phyloP scores from a whole-genome alignment of 2,329 filamentous ascomycete genomes.

The Botrytis squamosa region DNA sequence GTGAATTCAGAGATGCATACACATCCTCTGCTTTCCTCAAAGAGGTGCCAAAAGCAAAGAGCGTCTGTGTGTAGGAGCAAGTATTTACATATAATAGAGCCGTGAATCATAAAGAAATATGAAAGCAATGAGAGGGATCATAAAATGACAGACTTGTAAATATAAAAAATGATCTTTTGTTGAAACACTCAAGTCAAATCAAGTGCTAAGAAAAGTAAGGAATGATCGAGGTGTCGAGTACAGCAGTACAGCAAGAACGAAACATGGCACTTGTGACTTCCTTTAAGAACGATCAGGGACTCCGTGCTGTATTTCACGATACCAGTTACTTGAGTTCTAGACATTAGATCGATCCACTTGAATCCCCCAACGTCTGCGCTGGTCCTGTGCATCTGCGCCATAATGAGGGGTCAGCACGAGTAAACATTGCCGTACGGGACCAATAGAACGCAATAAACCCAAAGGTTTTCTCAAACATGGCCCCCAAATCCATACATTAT shows the following conservation, averaged over 20 bases:
- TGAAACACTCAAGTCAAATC: not conserved
- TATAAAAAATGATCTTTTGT: not conserved
- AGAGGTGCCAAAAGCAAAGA: not conserved
- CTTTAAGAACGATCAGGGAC: not conserved
- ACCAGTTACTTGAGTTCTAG: not conserved
- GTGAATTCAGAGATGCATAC: not conserved
- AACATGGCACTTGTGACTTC: conserved; percentile 1
- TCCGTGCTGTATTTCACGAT: not conserved
- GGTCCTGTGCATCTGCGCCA: not conserved
- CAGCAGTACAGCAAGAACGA: not conserved
- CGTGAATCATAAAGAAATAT: not conserved
- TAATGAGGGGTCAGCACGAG: not conserved
- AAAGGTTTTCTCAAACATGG: not conserved
- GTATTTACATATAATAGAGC: not conserved
- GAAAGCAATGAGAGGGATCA: not conserved
- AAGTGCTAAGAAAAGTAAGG: not conserved
- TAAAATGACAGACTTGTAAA: not conserved
- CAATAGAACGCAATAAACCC: not conserved
- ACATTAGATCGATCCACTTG: not conserved
- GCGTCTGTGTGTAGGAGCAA: not conserved
- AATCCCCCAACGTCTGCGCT: not conserved
- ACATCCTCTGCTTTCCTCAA: not conserved
- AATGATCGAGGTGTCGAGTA: not conserved
- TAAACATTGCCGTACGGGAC: not conserved
- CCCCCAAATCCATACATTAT: not conserved